A percentile compares a stretch with the other conserved stretches of the same genome.
Evolutionary conservation across 495 filamentous ascomycete genomes (phyloP).

Genomic region (Rostrohypoxylon terebratum): DNA sequence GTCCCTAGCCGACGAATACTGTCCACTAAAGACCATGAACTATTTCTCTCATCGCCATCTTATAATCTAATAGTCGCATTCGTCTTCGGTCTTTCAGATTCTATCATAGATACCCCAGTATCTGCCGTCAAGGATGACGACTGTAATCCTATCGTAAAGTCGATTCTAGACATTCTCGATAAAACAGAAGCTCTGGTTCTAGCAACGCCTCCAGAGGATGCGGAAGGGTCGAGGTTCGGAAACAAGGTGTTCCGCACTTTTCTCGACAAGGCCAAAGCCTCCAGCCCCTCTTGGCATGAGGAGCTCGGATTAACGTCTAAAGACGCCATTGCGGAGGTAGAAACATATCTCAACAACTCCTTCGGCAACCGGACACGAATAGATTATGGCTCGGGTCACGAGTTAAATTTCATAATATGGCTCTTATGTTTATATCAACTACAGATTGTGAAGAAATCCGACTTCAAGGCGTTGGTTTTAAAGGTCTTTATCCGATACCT

Average conservation of each 20-base stretch:
- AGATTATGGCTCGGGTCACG: slow-evolving; percentile 97
- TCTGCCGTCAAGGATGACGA: slow-evolving; percentile 70
- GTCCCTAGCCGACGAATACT: slow-evolving; percentile 82
- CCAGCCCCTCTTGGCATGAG: slow-evolving; percentile 67
- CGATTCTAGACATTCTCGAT: slow-evolving; percentile 77
- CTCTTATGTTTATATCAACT: slow-evolving; percentile 89
- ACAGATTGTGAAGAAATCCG: slow-evolving; percentile 67
- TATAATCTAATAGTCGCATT: slow-evolving; percentile 83
- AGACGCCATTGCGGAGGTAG: slow-evolving; percentile 74
- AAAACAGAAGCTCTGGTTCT: slow-evolving; percentile 70
- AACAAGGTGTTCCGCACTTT: slow-evolving; percentile 90
- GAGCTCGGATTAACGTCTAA: slow-evolving; percentile 65
- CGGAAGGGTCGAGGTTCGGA: slow-evolving; percentile 90
- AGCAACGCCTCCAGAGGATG: slow-evolving; percentile 80
- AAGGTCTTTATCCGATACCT: slow-evolving; percentile 85
- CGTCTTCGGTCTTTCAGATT: slow-evolving; percentile 86
- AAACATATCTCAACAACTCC: slow-evolving; percentile 82
- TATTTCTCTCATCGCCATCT: slow-evolving; percentile 83
- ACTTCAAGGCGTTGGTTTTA: slow-evolving; percentile 80
- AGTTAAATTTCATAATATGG: slow-evolving; percentile 96
- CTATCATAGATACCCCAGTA: slow-evolving; percentile 78
- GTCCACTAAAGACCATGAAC: slow-evolving; percentile 79
- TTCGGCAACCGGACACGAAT: slow-evolving; percentile 90
- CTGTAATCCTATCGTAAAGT: slow-evolving; percentile 66
- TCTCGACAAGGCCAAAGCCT: slow-evolving; percentile 75